Base-by-base conservation (phyloP, 2,329 filamentous ascomycete species). In the Penicillium sp. region DNA sequence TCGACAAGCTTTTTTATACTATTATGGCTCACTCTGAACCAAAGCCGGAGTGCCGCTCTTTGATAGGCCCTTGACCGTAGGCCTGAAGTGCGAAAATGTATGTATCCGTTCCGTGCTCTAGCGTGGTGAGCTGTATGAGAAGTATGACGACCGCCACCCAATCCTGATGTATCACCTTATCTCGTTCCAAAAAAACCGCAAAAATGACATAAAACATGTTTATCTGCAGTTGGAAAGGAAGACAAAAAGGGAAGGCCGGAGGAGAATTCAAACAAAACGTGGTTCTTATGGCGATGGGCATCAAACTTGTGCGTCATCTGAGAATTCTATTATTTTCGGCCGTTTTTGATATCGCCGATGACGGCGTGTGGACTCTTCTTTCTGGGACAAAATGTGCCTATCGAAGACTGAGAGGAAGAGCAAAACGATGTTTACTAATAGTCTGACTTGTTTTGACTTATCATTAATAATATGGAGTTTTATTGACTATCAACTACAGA, bases 71-170 rank as follows among this genome's bases (percentile, higher is more conserved):
- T 35, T 40, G 42, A n/a, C 43, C 45, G 28, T 28, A 12, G 18
- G 26, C 18, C 30, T 20, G 11, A 11, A 47, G 35, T n/a, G 35
- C 35, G 18, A n/a, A 40, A 14, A 16, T 9, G 8, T 38, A 16
- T 9, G 8, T 38, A 4, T 38, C 33, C 33, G n/a, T 52, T 28
- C 45, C 18, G 33, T 14, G 35, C 28, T 7, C 45, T 52, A 52
- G 50, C 40, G 50, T 45, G 50, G 40, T 45, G 50, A 52, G 50
- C 43, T 45, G 50, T 52, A 12, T 38, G 5, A 16, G 16, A 42
- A 24, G 20, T 52, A 23, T 42, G 43, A 7, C 12, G 6, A 46
- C 40, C 5, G 6, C 28, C 49, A 28, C 33, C 38, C n/a, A 42
- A 30, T 52, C 26, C 50, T 28, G 50, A 35, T 21, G 26, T 42